These are phyloP conservation scores for Boletellus sp. DNA, from an alignment of 768 basidiomycete species.

Conservation along the genomic window DNA sequence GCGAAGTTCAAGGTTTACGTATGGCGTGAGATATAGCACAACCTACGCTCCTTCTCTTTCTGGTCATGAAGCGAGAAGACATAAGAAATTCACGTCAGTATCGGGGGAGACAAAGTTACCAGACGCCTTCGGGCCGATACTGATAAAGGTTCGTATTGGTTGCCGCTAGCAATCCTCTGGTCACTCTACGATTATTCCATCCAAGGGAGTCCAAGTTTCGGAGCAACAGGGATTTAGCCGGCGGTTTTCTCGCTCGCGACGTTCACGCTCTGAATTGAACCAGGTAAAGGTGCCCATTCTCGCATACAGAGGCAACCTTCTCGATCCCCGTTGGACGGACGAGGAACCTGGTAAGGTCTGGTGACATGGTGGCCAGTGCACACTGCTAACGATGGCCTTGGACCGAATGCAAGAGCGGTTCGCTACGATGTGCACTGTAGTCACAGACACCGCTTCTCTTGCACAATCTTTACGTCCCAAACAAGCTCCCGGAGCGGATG, in stretches of 20 bases:
- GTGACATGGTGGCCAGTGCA: no score
- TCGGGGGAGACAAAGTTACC: slow-evolving; percentile 32
- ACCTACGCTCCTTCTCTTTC: slow-evolving; percentile 25
- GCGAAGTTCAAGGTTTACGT: slow-evolving; percentile 41
- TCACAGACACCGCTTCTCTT: slow-evolving; percentile 10
- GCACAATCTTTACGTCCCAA: background rate
- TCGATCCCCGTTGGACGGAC: background rate
- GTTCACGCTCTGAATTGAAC: background rate
- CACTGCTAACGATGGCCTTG: background rate
- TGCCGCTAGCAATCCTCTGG: no score
- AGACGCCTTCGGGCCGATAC: slow-evolving; percentile 36
- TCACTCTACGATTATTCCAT: no score
- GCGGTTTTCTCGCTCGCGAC: slow-evolving; percentile 1
- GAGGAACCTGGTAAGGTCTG: slow-evolving; percentile 14
- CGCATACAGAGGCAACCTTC: background rate
- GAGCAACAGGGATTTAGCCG: slow-evolving; percentile 21
- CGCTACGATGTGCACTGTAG: slow-evolving; percentile 9
- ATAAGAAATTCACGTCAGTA: slow-evolving; percentile 14
- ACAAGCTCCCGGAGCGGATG: background rate
- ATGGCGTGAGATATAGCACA: slow-evolving; percentile 31
- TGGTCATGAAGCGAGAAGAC: slow-evolving; percentile 36
- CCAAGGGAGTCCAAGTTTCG: slow-evolving; percentile 15
- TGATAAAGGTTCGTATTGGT: slow-evolving; percentile 27
- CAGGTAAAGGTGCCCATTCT: background rate
- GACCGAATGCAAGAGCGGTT: background rate